A percentile compares a stretch with the other conserved stretches of the same genome.
Conservation (phyloP, 2,329 filamentous ascomycete genomes). For the Monilinia laxa region DNA sequence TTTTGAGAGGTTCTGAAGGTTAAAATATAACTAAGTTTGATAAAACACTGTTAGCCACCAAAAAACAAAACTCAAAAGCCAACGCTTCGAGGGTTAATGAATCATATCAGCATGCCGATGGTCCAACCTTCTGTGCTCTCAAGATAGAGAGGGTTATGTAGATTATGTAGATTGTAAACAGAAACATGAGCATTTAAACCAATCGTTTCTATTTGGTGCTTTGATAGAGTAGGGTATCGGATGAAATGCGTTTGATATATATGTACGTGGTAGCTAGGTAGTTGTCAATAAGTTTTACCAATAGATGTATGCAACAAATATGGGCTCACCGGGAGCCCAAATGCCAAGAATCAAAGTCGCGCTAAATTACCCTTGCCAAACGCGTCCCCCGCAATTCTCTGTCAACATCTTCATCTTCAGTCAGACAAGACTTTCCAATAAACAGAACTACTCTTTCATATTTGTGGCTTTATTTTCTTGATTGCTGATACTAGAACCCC, state of each 20-base stretch:
- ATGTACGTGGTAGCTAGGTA: no score
- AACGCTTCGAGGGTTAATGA: no score
- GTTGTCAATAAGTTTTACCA: no score
- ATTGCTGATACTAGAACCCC: no score
- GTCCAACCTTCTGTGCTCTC: neutral
- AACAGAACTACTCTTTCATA: neutral
- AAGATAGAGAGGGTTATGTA: no score
- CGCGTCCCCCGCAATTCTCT: slow-evolving; percentile 21
- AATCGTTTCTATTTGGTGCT: no score
- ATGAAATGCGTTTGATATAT: no score
- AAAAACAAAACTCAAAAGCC: no score
- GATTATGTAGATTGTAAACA: neutral
- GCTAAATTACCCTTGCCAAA: slow-evolving; percentile 12
- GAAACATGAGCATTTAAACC: no score
- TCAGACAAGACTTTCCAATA: neutral
- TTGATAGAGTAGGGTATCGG: neutral
- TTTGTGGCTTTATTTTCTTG: neutral
- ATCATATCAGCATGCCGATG: neutral
- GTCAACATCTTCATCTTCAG: slow-evolving; percentile 13
- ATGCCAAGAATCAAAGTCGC: neutral
- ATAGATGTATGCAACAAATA: no score
- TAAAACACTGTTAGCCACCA: neutral
- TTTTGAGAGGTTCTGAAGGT: neutral
- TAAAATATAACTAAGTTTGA: neutral
- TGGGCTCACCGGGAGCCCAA: slow-evolving; percentile 4